Conservation (phyloP, 768 basidiomycete species). For the Hydnomerulius pinastri region DNA sequence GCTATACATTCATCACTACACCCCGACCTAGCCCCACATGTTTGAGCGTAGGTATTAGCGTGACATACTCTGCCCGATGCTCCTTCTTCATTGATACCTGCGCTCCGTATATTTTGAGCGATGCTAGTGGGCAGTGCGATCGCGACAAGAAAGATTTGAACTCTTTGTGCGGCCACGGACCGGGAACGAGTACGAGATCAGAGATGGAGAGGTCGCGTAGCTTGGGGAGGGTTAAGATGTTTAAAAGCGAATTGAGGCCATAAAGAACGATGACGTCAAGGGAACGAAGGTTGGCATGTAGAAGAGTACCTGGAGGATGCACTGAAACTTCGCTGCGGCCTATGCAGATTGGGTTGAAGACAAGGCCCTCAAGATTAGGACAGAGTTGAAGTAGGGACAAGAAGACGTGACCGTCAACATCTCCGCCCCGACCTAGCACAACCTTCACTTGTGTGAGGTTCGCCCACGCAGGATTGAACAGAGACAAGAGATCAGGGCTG, state of each 20-base stretch:
- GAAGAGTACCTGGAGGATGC: slow-evolving; percentile 3
- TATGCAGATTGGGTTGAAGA: slow-evolving; percentile 8
- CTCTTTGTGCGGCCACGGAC: slow-evolving; percentile 11
- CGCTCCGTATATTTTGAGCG: slow-evolving; percentile 12
- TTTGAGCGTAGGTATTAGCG: slow-evolving; percentile 20
- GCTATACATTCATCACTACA: slow-evolving; percentile 6
- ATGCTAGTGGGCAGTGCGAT: slow-evolving; percentile 23
- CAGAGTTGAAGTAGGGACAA: slow-evolving; percentile 19
- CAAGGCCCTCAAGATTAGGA: slow-evolving; percentile 17
- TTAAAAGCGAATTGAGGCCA: slow-evolving; percentile 6
- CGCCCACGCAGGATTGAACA: slow-evolving; percentile 15
- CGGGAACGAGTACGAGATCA: slow-evolving; percentile 19
- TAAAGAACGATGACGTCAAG: slow-evolving; percentile 11
- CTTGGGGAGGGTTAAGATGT: slow-evolving; percentile 16
- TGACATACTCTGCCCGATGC: slow-evolving; percentile 10
- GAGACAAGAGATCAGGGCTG: neutral
- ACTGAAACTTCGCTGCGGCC: neutral
- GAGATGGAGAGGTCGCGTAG: slow-evolving; percentile 10
- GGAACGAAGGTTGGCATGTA: slow-evolving; percentile 11
- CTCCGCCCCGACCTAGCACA: neutral
- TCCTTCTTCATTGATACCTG: slow-evolving; percentile 15
- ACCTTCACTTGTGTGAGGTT: slow-evolving; percentile 17
- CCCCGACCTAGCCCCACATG: slow-evolving; percentile 14
- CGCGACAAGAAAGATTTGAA: slow-evolving; percentile 21
- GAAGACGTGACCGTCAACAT: neutral